Base-by-base conservation (phyloP, 352 stramenopile species). In the Globisporangium paroecandrum region DNA sequence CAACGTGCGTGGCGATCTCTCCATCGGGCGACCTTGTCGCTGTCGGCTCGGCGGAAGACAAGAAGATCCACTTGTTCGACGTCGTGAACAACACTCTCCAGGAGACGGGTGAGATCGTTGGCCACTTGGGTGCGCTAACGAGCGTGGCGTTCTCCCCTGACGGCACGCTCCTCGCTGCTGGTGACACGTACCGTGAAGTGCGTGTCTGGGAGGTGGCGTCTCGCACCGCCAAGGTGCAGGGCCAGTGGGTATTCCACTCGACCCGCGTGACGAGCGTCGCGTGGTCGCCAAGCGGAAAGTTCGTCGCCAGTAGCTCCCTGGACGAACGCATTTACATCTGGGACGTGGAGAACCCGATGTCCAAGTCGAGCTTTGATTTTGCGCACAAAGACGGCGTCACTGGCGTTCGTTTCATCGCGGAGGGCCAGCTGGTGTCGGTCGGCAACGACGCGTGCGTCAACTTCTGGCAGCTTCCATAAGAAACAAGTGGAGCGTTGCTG, bases 311-410 rank as follows among this genome's bases (percentile, higher is more conserved):
- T 66, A 92, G 94, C 8, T 94, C 95, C 53, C 83, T 96, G 22
- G 97, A 99, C 74, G 97, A 98, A 69, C 93, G 92, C 62, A 95
- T 99, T 66, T 99, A 98, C 78, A 84, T 99, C 22, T 99, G 97
- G 97, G 97, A 89, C 72, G 76, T 98, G 8, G 82, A 87, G 66
- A 92, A 73, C 59, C 83, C 83, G 20, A 77, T 72, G 73, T 81
- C 79, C 25, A 92, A 91, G 72, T 78, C 76, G 59, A 74, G 70
- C 15, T 91, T 93, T 60, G 83, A 93, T 15, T 92, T 91, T 72
- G 73, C 87, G 57, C 87, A 94, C 82, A 91, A 93, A 69, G 87
- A 94, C 54, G 87, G 87, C 51, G 84, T 90, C 56, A 94, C 81
- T 1, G 78, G 78, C 51, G 85, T 92, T 65, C 77, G 81, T 61